phyloP scores from a whole-genome alignment of 768 basidiomycete genomes.

The Rhizopogon vesiculosus region DNA sequence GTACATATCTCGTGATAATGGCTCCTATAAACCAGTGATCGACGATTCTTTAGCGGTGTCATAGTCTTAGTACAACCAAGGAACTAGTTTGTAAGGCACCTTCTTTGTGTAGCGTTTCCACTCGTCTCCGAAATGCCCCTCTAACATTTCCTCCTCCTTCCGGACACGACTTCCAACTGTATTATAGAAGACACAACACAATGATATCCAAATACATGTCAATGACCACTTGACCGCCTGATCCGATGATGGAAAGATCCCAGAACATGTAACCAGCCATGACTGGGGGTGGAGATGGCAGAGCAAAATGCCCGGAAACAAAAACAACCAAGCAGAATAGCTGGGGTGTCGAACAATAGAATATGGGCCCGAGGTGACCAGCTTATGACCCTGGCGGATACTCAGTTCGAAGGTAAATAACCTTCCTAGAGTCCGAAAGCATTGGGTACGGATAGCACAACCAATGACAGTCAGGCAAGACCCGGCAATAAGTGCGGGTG shows the following conservation, averaged over 20 bases:
- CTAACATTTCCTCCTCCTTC: constrained; percentile 9
- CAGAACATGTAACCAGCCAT: constrained; percentile 4
- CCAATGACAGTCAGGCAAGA: constrained; percentile 20
- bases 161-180: constrained; percentile 7
- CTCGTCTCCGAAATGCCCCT: constrained; percentile 6
- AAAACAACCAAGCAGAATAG: constrained; percentile 1
- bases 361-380: constrained; percentile 37
- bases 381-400: constrained; percentile 29
- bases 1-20: no score
- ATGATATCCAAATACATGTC: neutral
- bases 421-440: constrained; percentile 30
- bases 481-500: constrained; percentile 11
- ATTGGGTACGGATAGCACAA: constrained; percentile 23
- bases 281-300: constrained; percentile 3
- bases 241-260: neutral
- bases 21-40: no score
- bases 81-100: constrained; percentile 8
- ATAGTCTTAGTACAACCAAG: neutral
- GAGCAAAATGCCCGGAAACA: constrained; percentile 1
- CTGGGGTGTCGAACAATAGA: constrained; percentile 33
- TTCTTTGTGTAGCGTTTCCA: constrained; percentile 3
- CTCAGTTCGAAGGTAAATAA: constrained; percentile 37
- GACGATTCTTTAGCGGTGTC: no score
- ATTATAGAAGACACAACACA: neutral
- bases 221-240: neutral